These are phyloP conservation scores for Aureobasidium mangrovei DNA, from an alignment of 2,329 filamentous ascomycete genomes.

Conservation along the genomic window DNA sequence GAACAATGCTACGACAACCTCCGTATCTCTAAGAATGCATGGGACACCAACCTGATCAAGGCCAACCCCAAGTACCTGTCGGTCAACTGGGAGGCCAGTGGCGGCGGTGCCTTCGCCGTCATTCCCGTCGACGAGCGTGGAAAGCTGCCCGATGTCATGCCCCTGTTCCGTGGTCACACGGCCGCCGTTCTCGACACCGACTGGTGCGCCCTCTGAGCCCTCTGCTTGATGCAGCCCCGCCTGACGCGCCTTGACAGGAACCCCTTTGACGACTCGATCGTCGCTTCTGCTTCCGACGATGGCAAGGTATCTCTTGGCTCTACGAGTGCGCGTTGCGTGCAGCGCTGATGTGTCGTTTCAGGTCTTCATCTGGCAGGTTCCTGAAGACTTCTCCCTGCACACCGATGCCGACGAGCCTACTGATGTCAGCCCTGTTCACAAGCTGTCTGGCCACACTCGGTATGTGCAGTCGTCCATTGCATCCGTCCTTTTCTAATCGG, in stretches of 20 bases:
- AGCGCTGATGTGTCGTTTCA: slow-evolving; percentile 16
- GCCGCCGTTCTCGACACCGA: slow-evolving; percentile 94
- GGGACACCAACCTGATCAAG: slow-evolving; percentile 98
- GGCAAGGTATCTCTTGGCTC: slow-evolving; percentile 53
- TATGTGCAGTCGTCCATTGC: slow-evolving; percentile 32
- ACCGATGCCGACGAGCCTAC: slow-evolving; percentile 74
- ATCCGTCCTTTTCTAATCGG: slow-evolving; percentile 20
- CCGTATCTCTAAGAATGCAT: slow-evolving; percentile 94
- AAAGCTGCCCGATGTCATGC: slow-evolving; percentile 84
- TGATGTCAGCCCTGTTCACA: slow-evolving; percentile 72
- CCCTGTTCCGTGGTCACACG: slow-evolving; percentile 92
- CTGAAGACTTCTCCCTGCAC: slow-evolving; percentile 74
- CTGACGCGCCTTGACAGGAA: slow-evolving; percentile 51
- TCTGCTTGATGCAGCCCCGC: neutral
- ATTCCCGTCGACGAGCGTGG: slow-evolving; percentile 84
- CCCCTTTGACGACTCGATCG: slow-evolving; percentile 87
- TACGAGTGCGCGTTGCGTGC: neutral
- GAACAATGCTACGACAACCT: slow-evolving; percentile 99
- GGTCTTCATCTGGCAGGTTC: slow-evolving; percentile 93
- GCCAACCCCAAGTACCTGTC: slow-evolving; percentile 92
- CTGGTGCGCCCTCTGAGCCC: slow-evolving; percentile 51
- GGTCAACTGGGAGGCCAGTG: slow-evolving; percentile 96
- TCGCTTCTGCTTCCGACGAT: slow-evolving; percentile 92
- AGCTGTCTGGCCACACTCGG: slow-evolving; percentile 80
- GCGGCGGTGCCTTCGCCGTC: slow-evolving; percentile 93